Base-by-base conservation (phyloP, 2,329 filamentous ascomycete species). In the Blastomyces gilchristii region DNA sequence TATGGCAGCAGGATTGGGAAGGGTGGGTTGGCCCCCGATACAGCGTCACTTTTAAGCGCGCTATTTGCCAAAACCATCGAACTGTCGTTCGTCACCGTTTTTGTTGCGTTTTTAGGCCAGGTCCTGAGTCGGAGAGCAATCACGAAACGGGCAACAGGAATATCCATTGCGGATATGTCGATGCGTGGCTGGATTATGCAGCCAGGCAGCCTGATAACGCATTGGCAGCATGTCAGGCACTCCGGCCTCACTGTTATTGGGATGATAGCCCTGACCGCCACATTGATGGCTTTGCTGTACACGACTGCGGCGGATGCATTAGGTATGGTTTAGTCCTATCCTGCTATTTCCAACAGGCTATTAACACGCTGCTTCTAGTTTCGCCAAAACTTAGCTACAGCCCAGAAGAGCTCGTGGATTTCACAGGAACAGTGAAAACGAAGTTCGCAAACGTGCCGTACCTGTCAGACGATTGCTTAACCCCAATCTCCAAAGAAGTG, bases 161-260 rank as follows among this genome's bases (percentile, higher is more conserved):
- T 92, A 63, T 90, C 85, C 0, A 80, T 93, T 18, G 86, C 89
- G 0, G 89, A 93, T 70, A 84, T 92, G 78, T 87, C 83, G 18
- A 91, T 93, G 87, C 82, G 89, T 57, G 82, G 82, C 53, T 93
- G 89, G 89, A 82, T 87, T 25, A 83, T 86, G 76, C 85, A 88
- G 73, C 88, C 88, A 0, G 89, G 89, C 0, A 87, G 85, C 0
- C 78, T 93, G 66, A 78, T 93, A 25, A 89, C 87, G 0, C 85
- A 90, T 67, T 87, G 81, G 73, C 81, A 87, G 65, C 83, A 82
- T 3, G 76, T 91, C 0, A 81, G 82, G 5, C 86, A 87, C 64
- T 86, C 87, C 0, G 86, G 80, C 0, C 66, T 83, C 1, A 87
- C 86, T 0, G 67, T 89, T 0, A 75, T 92, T 0, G 90, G 89